These are phyloP conservation scores for Chrysochromulina tobinii DNA, from an alignment of 78 protist genomes.

Conservation along the genomic window DNA sequence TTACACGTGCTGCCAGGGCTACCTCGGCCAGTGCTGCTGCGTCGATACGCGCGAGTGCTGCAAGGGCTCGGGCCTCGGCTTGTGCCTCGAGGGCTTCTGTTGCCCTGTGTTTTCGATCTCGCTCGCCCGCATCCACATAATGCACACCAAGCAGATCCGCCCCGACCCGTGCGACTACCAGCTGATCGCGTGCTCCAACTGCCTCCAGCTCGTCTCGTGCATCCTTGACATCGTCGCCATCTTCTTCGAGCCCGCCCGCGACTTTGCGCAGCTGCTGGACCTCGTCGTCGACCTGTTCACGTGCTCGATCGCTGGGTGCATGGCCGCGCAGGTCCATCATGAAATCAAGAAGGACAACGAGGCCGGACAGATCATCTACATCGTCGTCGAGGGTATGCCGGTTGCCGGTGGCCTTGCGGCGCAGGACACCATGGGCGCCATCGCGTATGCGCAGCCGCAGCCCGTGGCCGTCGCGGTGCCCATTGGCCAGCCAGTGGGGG, in stretches of 20 bases:
- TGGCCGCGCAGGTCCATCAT: neutral
- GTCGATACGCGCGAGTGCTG: neutral
- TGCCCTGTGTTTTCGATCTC: neutral
- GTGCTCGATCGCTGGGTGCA: neutral
- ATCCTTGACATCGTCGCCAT: neutral
- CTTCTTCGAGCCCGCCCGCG: neutral
- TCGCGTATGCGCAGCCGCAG: too few species aligned
- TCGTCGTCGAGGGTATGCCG: neutral
- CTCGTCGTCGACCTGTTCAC: neutral
- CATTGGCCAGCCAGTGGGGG: too few species aligned
- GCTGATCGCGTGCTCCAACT: neutral
- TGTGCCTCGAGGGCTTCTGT: neutral
- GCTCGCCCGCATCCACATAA: neutral
- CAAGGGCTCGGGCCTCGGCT: neutral
- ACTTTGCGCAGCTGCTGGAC: neutral
- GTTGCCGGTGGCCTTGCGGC: neutral
- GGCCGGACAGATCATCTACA: neutral
- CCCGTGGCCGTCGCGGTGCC: too few species aligned
- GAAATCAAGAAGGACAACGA: neutral
- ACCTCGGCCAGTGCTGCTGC: neutral
- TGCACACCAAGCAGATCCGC: neutral
- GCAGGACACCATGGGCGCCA: neutral
- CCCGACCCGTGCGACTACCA: neutral
- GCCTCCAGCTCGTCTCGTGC: neutral
- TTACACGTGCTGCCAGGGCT: neutral